phyloP scores from a whole-genome alignment of 2,329 filamentous ascomycete species.

The Ophiostoma fasciatum region DNA sequence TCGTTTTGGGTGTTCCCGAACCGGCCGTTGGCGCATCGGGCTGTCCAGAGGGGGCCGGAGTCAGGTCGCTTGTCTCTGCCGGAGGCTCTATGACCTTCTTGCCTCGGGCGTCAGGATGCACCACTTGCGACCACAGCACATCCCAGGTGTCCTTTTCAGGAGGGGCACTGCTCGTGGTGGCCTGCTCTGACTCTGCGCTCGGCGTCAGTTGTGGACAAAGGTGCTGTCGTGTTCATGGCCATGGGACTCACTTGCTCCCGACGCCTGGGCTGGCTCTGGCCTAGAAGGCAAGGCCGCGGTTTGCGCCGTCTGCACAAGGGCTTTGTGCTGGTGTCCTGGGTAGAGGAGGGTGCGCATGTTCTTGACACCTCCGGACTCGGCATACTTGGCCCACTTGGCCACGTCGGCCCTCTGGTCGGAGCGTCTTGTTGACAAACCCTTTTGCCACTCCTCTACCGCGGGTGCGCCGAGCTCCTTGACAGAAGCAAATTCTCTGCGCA shows the following conservation, averaged over 20 bases:
- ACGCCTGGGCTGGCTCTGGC: neutral
- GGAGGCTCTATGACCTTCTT: slow-evolving; percentile 32
- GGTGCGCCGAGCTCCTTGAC: slow-evolving; percentile 53
- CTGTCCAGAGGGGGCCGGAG: no score
- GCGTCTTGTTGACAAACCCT: slow-evolving; percentile 53
- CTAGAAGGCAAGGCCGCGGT: neutral
- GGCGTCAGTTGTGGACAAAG: neutral
- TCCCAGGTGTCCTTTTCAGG: slow-evolving; percentile 58
- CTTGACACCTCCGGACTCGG: slow-evolving; percentile 27
- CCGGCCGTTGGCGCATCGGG: slow-evolving; percentile 11
- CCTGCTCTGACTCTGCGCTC: neutral
- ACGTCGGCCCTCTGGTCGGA: slow-evolving; percentile 44
- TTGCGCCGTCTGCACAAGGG: neutral
- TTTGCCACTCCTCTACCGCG: slow-evolving; percentile 62
- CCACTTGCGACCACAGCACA: slow-evolving; percentile 49
- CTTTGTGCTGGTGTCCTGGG: slow-evolving; percentile 9
- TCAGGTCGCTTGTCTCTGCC: neutral
- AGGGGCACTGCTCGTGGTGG: slow-evolving; percentile 41
- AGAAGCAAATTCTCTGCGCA: slow-evolving; percentile 46
- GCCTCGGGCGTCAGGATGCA: slow-evolving; percentile 50
- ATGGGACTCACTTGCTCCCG: neutral
- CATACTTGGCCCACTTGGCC: slow-evolving; percentile 64
- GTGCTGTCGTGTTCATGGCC: no score
- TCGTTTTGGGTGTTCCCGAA: slow-evolving; percentile 19
- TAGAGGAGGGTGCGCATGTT: slow-evolving; percentile 22